Evolutionary conservation across 441 rosid genomes (phyloP).

Genomic region (Erodium trifolium): DNA sequence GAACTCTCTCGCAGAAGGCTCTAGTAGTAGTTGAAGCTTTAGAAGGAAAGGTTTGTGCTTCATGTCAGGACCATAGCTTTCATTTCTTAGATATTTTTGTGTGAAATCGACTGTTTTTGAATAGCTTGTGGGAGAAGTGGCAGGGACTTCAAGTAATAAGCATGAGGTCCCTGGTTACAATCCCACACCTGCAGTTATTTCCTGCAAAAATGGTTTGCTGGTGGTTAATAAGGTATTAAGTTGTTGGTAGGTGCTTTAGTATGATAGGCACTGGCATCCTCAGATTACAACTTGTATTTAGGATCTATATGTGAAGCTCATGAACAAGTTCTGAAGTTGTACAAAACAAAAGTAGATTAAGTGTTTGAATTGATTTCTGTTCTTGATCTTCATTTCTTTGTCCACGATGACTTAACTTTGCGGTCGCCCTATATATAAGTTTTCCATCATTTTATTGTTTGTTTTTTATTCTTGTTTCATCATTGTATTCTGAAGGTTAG

Average conservation of each 20-base stretch:
- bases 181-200: neutral
- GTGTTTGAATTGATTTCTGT: neutral
- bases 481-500: neutral
- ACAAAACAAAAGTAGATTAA: neutral
- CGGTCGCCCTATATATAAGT: neutral
- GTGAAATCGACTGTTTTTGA: conserved; percentile 12
- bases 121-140: neutral
- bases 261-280: neutral
- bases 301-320: neutral
- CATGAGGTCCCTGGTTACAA: neutral
- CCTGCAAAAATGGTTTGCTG: conserved; percentile 1
- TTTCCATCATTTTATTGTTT: neutral
- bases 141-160: neutral
- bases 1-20: conserved; percentile 63
- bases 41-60: conserved; percentile 78
- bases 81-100: neutral
- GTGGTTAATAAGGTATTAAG: neutral
- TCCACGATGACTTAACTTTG: neutral
- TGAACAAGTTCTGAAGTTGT: conserved; percentile 1
- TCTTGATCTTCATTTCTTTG: neutral
- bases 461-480: neutral
- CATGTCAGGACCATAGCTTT: conserved; percentile 11
- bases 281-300: conserved; percentile 6
- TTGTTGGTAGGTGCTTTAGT: neutral
- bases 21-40: conserved; percentile 61